Conservation (phyloP, 768 basidiomycete genomes). For the Lactarius psammicola region DNA sequence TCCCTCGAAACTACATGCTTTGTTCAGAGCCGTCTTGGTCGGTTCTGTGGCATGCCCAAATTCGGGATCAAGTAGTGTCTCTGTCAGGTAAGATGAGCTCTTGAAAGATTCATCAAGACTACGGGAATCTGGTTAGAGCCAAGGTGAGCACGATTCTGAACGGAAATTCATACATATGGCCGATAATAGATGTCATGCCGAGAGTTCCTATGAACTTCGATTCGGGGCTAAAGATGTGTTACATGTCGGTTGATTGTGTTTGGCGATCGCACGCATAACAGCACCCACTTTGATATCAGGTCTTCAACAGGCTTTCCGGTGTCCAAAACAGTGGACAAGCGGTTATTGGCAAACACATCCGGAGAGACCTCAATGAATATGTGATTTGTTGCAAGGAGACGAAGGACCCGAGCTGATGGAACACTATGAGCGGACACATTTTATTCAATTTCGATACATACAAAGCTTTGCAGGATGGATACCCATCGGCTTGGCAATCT, state of each 20-base stretch:
- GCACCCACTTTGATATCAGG: background rate
- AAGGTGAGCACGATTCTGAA: background rate
- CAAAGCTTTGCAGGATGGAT: too few relatives aligned
- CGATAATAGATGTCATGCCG: background rate
- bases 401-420: background rate
- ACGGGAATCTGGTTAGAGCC: background rate
- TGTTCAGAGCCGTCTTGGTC: background rate
- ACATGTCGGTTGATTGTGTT: background rate
- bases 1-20: background rate
- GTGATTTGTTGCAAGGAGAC: background rate
- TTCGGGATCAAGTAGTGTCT: conserved; percentile 35
- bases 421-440: background rate
- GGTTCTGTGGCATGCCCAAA: conserved; percentile 12
- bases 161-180: background rate
- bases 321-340: background rate
- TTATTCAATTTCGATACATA: too few relatives aligned
- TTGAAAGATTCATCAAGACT: conserved; percentile 37
- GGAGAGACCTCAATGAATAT: background rate
- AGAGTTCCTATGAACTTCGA: background rate
- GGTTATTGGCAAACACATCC: background rate
- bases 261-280: background rate
- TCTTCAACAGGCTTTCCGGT: background rate
- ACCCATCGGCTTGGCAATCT: too few relatives aligned
- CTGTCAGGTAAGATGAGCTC: conserved; percentile 36
- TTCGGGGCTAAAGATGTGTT: background rate